Percentiles rank a stretch among this genome's conserved stretches.
These are phyloP conservation scores for Conticribra guillardii DNA, from an alignment of 108 stramenopile species.

Conservation along the genomic window DNA sequence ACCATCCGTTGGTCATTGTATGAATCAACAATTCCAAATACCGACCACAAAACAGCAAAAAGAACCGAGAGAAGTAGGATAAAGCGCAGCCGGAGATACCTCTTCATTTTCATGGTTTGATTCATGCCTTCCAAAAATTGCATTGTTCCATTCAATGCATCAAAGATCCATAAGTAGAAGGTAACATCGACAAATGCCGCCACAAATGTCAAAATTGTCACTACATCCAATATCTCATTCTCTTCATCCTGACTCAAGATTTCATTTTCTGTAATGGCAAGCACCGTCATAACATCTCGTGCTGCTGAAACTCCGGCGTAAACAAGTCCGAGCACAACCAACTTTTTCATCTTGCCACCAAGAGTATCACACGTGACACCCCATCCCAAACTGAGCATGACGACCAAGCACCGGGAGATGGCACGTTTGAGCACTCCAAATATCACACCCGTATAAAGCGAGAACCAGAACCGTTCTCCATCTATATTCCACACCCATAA, in stretches of 20 bases:
- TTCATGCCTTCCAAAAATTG: constrained; percentile 86
- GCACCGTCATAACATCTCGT: constrained; percentile 71
- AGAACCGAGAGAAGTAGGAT: constrained; percentile 82
- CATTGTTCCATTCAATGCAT: constrained; percentile 82
- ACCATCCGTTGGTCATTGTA: constrained; percentile 71
- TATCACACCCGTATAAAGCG: constrained; percentile 75
- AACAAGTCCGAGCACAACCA: constrained; percentile 61
- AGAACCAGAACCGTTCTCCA: constrained; percentile 71
- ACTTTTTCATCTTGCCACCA: constrained; percentile 67
- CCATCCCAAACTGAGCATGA: constrained; percentile 88
- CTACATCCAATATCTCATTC: constrained; percentile 73
- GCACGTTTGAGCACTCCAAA: constrained; percentile 79
- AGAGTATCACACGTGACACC: constrained; percentile 84
- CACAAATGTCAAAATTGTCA: constrained; percentile 71
- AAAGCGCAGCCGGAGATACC: constrained; percentile 78
- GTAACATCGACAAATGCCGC: constrained; percentile 69
- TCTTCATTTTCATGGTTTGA: constrained; percentile 70
- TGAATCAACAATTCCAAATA: constrained; percentile 79
- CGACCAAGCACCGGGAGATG: constrained; percentile 74
- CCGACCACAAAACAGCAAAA: constrained; percentile 78
- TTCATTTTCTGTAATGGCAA: constrained; percentile 75
- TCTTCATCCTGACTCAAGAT: constrained; percentile 65
- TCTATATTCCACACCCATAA: constrained; percentile 86
- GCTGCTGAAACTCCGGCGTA: constrained; percentile 66
- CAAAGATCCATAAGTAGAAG: constrained; percentile 88